Percentiles rank a stretch among this genome's conserved stretches.
phyloP scores from a whole-genome alignment of 176 grass and related monocot species.

The Aegilops sharonensis region DNA sequence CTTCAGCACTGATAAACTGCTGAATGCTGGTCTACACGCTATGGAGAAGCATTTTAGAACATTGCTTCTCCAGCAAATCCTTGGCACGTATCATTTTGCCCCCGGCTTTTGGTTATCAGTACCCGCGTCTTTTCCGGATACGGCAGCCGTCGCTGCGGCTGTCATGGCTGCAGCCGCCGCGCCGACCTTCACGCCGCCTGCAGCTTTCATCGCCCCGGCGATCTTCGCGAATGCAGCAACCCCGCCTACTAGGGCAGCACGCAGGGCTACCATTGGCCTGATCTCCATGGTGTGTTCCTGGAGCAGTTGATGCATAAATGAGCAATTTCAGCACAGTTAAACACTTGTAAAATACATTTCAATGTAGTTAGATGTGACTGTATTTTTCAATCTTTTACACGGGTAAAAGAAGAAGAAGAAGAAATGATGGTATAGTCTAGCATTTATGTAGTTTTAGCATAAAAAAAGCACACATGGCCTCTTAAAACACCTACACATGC shows the following conservation, averaged over 20 bases:
- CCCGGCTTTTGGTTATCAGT: slow-evolving; percentile 39
- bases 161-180: slow-evolving; percentile 75
- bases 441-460: too few relatives aligned
- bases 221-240: slow-evolving; percentile 81
- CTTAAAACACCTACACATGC: not conserved
- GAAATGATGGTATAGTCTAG: not conserved
- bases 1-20: slow-evolving; percentile 17
- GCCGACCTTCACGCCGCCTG: slow-evolving; percentile 68
- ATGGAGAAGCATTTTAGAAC: not conserved
- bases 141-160: slow-evolving; percentile 60
- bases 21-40: not conserved
- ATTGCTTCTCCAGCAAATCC: not conserved
- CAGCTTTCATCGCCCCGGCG: slow-evolving; percentile 74
- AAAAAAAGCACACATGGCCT: too few relatives aligned
- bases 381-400: not conserved
- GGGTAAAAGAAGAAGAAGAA: not conserved
- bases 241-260: slow-evolving; percentile 84
- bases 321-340: slow-evolving; percentile 16
- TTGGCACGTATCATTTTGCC: slow-evolving; percentile 41
- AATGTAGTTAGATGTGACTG: not conserved
- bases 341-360: not conserved
- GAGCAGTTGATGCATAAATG: not conserved
- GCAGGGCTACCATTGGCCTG: slow-evolving; percentile 76
- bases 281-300: slow-evolving; percentile 64
- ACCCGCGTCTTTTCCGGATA: slow-evolving; percentile 52